Conservation (phyloP, 768 basidiomycete species). For the Mycena polygramma region DNA sequence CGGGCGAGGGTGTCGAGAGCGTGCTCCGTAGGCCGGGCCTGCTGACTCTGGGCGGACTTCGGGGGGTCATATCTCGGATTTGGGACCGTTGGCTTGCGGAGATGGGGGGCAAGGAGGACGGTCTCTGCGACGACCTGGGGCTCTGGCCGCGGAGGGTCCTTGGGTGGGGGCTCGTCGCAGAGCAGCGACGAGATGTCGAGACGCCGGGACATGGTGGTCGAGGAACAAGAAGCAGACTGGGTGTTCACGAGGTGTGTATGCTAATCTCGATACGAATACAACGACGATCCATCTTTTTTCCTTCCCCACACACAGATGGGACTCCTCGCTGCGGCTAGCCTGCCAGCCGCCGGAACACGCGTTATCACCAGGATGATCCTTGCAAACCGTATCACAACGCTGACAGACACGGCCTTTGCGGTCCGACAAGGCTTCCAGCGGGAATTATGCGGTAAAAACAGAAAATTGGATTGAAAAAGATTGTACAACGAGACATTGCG, state of each 20-base stretch:
- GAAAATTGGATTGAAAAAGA: slow-evolving; percentile 32
- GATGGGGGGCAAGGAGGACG: slow-evolving; percentile 50
- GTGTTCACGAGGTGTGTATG: slow-evolving; percentile 31
- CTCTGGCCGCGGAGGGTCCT: slow-evolving; percentile 28
- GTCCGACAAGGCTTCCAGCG: neutral
- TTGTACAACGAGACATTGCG: slow-evolving; percentile 96
- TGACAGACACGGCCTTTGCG: neutral
- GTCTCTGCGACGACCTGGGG: slow-evolving; percentile 41
- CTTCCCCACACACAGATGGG: neutral
- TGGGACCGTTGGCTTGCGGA: slow-evolving; percentile 35
- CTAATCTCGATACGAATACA: slow-evolving; percentile 22
- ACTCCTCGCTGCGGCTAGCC: no score
- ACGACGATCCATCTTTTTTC: slow-evolving; percentile 4
- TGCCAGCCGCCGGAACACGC: neutral
- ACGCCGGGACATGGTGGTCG: slow-evolving; percentile 70
- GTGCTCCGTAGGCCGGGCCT: slow-evolving; percentile 9
- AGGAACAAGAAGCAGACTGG: slow-evolving; percentile 33
- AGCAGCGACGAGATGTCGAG: slow-evolving; percentile 84
- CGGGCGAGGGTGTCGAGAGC: slow-evolving; percentile 38
- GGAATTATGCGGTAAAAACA: slow-evolving; percentile 12
- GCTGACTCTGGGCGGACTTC: slow-evolving; percentile 16
- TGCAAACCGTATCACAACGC: slow-evolving; percentile 20
- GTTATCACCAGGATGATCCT: slow-evolving; percentile 17
- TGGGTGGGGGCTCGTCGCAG: slow-evolving; percentile 58
- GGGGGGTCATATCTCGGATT: slow-evolving; percentile 27